Conservation (phyloP, 2,329 filamentous ascomycete species). For the Davidsoniella virescens region DNA sequence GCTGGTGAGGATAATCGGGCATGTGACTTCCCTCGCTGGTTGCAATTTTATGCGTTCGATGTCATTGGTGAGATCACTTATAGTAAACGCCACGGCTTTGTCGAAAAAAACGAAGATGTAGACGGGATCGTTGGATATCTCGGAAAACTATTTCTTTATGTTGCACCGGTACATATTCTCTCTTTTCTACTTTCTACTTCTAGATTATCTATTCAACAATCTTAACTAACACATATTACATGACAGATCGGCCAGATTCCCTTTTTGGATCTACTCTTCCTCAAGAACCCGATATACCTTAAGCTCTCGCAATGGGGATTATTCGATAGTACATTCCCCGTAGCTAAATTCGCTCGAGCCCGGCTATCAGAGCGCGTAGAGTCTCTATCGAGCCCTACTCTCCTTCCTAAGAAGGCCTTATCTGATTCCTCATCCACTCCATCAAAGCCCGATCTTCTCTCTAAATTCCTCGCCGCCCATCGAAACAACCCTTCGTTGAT, state of each 20-base stretch:
- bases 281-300: constrained; percentile 61
- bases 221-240: neutral
- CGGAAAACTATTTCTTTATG: constrained; percentile 49
- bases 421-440: constrained; percentile 16
- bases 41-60: constrained; percentile 71
- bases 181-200: neutral
- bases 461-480: constrained; percentile 55
- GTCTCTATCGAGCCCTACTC: constrained; percentile 23
- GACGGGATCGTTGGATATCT: constrained; percentile 57
- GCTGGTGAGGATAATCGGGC: constrained; percentile 10
- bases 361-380: constrained; percentile 49
- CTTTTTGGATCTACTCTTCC: constrained; percentile 49
- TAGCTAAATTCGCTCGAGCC: constrained; percentile 53
- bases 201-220: neutral
- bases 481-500: constrained; percentile 55
- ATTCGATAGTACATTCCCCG: constrained; percentile 52
- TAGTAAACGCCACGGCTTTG: constrained; percentile 57
- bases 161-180: constrained; percentile 41
- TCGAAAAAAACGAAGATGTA: constrained; percentile 59
- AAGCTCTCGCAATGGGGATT: constrained; percentile 51
- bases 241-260: constrained; percentile 56
- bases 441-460: constrained; percentile 44
- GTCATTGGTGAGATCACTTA: constrained; percentile 67
- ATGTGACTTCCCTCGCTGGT: constrained; percentile 54
- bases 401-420: too few relatives aligned